Percentiles rank a stretch among this genome's conserved stretches.
These are phyloP conservation scores for Macrophomina pseudophaseolina DNA, from an alignment of 2,329 filamentous ascomycete species.

Conservation along the genomic window DNA sequence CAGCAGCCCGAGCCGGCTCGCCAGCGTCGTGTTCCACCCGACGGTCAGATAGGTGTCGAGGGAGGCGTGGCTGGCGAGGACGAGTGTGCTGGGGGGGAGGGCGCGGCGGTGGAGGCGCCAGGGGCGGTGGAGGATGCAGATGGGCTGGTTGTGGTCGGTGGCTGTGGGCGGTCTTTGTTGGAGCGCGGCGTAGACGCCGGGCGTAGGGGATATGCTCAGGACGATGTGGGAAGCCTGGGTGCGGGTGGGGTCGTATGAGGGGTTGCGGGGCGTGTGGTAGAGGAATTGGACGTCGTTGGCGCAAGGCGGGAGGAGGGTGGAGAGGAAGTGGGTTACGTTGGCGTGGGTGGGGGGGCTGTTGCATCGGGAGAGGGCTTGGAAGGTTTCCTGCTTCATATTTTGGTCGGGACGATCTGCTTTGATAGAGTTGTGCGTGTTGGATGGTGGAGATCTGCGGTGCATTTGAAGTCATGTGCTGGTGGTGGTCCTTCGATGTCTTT, in stretches of 20 bases:
- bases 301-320: slow-evolving; percentile 37
- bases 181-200: slow-evolving; percentile 38
- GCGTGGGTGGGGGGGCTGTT: slow-evolving; percentile 8
- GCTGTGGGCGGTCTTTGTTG: slow-evolving; percentile 28
- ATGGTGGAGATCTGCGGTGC: neutral
- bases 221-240: slow-evolving; percentile 39
- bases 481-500: neutral
- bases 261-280: slow-evolving; percentile 38
- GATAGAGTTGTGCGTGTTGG: no score
- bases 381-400: slow-evolving; percentile 12
- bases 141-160: slow-evolving; percentile 24
- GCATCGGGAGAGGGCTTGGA: neutral
- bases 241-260: slow-evolving; percentile 33
- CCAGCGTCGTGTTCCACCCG: slow-evolving; percentile 44
- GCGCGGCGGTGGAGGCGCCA: slow-evolving; percentile 38
- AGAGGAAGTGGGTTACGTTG: slow-evolving; percentile 35
- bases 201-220: slow-evolving; percentile 39
- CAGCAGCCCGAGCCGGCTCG: slow-evolving; percentile 38
- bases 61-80: slow-evolving; percentile 43
- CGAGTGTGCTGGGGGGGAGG: slow-evolving; percentile 36
- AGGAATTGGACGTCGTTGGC: slow-evolving; percentile 41
- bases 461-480: neutral
- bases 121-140: slow-evolving; percentile 41
- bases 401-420: neutral
- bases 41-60: slow-evolving; percentile 48